phyloP scores from a whole-genome alignment of 768 basidiomycete species.

The Suillus lakei region DNA sequence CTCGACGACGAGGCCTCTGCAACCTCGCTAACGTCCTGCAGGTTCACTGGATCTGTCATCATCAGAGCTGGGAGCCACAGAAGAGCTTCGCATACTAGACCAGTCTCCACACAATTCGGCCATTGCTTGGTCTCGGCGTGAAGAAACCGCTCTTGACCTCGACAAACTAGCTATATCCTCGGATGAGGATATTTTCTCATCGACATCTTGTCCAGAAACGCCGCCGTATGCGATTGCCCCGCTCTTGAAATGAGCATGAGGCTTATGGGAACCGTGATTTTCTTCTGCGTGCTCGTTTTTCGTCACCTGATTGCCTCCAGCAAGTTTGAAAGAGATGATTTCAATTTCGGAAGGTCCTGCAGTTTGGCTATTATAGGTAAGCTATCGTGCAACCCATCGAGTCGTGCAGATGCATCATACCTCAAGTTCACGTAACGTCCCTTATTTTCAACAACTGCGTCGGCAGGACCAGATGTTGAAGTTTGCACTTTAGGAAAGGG shows the following conservation, averaged over 20 bases:
- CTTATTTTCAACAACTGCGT: neutral
- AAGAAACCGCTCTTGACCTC: neutral
- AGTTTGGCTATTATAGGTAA: neutral
- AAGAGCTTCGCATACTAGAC: neutral
- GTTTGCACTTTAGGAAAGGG: neutral
- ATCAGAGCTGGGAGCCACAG: neutral
- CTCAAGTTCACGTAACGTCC: neutral
- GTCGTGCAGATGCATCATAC: neutral
- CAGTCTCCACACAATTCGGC: conserved; percentile 1
- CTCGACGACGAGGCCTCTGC: neutral
- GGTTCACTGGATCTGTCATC: neutral
- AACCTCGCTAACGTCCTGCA: neutral
- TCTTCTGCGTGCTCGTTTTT: neutral
- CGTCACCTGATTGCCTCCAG: neutral
- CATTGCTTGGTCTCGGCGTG: conserved; percentile 1
- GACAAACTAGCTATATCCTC: neutral
- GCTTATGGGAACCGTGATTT: neutral
- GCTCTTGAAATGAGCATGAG: neutral
- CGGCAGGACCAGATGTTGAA: neutral
- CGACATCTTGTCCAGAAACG: neutral
- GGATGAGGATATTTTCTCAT: neutral
- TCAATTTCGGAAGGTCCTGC: conserved; percentile 11
- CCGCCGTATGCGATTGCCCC: neutral
- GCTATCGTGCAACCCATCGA: neutral
- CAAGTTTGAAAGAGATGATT: conserved; percentile 14